Evolutionary conservation across 257 asterid species (phyloP).

Genomic region (Leptodermis oblonga): DNA sequence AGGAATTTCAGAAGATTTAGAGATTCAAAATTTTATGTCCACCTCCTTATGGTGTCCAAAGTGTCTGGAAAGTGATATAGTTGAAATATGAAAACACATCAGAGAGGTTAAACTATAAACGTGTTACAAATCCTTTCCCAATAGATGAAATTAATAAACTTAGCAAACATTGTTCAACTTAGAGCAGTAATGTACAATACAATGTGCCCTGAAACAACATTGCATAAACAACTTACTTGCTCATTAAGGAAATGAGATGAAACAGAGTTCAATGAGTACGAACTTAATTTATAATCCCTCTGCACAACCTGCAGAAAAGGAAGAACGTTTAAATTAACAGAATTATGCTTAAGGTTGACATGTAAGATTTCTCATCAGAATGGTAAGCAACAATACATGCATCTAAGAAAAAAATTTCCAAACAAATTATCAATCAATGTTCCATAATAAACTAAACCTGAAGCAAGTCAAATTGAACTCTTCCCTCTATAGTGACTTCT

Average conservation of each 20-base stretch:
- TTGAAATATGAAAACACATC: background rate
- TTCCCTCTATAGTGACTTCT: conserved; percentile 91
- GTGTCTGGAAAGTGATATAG: background rate
- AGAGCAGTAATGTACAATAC: background rate
- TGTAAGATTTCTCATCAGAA: background rate
- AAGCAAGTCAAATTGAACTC: conserved; percentile 93
- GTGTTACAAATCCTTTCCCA: background rate
- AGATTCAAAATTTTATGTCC: background rate
- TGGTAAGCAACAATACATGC: background rate
- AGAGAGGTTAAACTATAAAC: background rate
- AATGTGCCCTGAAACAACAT: background rate
- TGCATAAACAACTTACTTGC: conserved; percentile 48
- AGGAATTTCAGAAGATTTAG: no score
- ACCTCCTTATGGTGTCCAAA: background rate
- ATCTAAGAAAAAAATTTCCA: conserved; percentile 3
- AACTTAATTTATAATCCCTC: conserved; percentile 91
- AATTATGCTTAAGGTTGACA: background rate
- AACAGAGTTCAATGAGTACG: conserved; percentile 92
- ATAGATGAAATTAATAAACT: background rate
- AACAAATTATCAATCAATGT: background rate
- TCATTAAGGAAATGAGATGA: conserved; percentile 97
- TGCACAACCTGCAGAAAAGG: conserved; percentile 64
- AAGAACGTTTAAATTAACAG: conserved; percentile 1
- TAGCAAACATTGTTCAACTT: background rate
- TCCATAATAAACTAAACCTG: conserved; percentile 57